These are phyloP conservation scores for Fusarium phyllophilum DNA, from an alignment of 2,329 filamentous ascomycete species.

Conservation along the genomic window DNA sequence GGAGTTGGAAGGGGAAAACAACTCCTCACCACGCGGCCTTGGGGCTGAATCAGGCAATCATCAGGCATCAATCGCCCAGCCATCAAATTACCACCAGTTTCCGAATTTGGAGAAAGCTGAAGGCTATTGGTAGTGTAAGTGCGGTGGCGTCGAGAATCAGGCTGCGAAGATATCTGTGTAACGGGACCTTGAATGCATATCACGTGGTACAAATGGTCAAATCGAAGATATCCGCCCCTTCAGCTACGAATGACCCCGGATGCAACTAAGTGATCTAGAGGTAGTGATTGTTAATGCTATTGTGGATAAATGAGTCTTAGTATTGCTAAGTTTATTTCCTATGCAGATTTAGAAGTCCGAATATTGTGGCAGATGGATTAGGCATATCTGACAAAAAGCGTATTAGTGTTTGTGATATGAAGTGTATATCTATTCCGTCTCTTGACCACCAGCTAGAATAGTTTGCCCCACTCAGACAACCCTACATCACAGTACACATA, in stretches of 20 bases:
- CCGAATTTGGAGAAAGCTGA: background rate
- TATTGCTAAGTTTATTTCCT: no score
- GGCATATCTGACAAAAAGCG: no score
- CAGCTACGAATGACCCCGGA: no score
- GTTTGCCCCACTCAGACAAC: no score
- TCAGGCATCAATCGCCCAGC: background rate
- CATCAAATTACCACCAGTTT: background rate
- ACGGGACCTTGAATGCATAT: background rate
- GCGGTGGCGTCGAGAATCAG: background rate
- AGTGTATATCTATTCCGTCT: no score
- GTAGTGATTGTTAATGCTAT: no score
- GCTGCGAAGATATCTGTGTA: background rate
- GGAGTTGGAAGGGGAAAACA: background rate
- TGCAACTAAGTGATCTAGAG: no score
- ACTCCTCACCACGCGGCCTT: background rate
- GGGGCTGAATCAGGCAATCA: background rate
- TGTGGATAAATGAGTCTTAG: no score
- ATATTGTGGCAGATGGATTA: no score
- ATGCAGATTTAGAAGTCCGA: no score
- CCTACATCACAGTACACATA: background rate
- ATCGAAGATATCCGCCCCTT: background rate
- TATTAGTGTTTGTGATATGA: no score
- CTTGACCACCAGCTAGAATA: no score
- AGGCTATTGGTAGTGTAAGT: background rate
- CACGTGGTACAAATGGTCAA: background rate